Evolutionary conservation across 1,139 yeast genomes (phyloP).

Genomic region (Torulaspora globosa): DNA sequence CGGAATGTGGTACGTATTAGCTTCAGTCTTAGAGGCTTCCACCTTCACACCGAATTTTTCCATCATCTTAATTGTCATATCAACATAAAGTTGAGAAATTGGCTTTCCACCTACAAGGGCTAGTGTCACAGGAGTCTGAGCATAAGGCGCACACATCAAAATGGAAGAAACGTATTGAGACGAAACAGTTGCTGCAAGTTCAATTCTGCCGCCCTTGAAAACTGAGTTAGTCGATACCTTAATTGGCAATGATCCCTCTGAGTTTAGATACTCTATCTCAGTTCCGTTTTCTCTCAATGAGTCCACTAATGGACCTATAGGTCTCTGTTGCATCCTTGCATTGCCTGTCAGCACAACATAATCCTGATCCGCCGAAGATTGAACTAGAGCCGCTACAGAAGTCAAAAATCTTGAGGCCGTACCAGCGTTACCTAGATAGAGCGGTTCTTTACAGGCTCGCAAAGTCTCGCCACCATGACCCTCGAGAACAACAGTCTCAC

Average conservation of each 20-base stretch:
- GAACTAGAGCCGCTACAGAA: constrained; percentile 80
- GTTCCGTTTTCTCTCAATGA: constrained; percentile 83
- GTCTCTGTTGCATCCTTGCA: constrained; percentile 96
- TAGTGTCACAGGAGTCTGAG: constrained; percentile 79
- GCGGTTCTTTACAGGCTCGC: constrained; percentile 54
- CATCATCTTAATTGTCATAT: constrained; percentile 98
- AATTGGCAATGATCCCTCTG: constrained; percentile 82
- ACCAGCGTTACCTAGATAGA: constrained; percentile 96
- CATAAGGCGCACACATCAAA: constrained; percentile 97
- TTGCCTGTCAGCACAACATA: constrained; percentile 81
- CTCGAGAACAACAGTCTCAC: constrained; percentile 76
- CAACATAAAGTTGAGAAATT: constrained; percentile 89
- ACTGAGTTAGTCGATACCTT: constrained; percentile 65
- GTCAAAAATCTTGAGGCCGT: constrained; percentile 95
- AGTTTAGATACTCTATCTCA: constrained; percentile 62
- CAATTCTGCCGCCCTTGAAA: constrained; percentile 85
- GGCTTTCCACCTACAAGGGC: constrained; percentile 94
- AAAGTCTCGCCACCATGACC: constrained; percentile 81
- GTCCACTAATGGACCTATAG: constrained; percentile 93
- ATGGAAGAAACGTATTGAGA: constrained; percentile 97
- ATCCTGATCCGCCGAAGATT: constrained; percentile 42
- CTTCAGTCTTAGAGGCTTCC: constrained; percentile 63
- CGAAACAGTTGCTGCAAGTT: constrained; percentile 91
- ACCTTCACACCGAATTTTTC: constrained; percentile 79
- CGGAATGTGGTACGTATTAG: constrained; percentile 86